Conservation (phyloP, 495 filamentous ascomycete species). For the Elasticomyces elasticus region DNA sequence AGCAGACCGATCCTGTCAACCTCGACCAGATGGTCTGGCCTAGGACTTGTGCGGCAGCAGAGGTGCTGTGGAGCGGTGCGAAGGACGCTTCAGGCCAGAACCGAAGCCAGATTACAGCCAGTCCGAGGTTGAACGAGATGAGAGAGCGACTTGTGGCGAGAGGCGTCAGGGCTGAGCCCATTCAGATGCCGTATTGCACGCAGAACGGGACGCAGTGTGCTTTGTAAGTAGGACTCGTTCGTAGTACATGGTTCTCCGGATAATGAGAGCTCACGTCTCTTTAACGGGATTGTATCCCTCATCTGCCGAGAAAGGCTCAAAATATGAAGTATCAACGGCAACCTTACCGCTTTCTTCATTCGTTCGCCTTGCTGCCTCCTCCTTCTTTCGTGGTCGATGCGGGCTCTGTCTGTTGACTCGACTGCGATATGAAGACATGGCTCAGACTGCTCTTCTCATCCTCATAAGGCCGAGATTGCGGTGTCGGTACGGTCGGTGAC, state of each 20-base stretch:
- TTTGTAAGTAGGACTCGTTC: not conserved
- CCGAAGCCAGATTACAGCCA: conserved; percentile 53
- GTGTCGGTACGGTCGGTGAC: not conserved
- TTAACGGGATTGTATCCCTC: not conserved
- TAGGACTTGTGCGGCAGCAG: conserved; percentile 54
- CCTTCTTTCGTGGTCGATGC: not conserved
- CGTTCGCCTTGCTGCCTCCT: not conserved
- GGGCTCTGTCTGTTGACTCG: not conserved
- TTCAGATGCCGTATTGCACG: conserved; percentile 46
- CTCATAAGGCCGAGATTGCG: not conserved
- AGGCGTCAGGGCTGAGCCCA: conserved; percentile 51
- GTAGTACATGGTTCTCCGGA: not conserved
- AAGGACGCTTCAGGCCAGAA: conserved; percentile 50
- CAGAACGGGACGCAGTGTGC: conserved; percentile 33
- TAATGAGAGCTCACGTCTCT: not conserved
- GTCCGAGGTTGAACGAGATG: conserved; percentile 56
- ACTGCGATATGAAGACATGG: conserved; percentile 15
- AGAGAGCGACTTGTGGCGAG: conserved; percentile 59
- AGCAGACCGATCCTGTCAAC: conserved; percentile 61
- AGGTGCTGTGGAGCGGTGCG: conserved; percentile 66
- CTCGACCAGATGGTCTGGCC: conserved; percentile 69
- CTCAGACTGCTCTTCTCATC: conserved; percentile 6
- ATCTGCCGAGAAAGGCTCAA: not conserved
- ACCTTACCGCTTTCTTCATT: too few species aligned
- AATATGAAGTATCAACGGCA: too few species aligned